phyloP scores from a whole-genome alignment of 495 filamentous ascomycete genomes.

The Penicillium samsonianum region DNA sequence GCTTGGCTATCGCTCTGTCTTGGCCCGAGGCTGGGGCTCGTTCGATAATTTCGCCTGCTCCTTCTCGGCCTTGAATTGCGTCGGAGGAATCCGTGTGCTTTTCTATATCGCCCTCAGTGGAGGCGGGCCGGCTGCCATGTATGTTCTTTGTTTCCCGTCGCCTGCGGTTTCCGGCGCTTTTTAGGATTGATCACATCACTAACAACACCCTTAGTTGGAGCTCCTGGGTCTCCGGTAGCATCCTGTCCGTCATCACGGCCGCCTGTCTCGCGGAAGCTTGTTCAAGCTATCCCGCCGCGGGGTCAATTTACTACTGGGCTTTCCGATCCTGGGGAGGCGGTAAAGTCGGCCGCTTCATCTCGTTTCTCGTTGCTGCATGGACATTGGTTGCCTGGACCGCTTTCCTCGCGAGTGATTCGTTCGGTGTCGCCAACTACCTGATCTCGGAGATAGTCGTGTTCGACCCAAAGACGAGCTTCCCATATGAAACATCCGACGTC shows the following conservation, averaged over 20 bases:
- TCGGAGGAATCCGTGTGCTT: constrained; percentile 37
- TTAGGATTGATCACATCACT: constrained; percentile 3
- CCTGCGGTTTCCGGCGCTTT: neutral
- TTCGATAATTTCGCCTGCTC: constrained; percentile 42
- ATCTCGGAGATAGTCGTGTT: constrained; percentile 36
- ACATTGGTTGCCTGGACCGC: constrained; percentile 41
- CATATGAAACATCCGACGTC: constrained; percentile 31
- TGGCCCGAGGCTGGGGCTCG: constrained; percentile 33
- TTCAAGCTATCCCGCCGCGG: constrained; percentile 36
- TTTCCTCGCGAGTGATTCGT: constrained; percentile 39
- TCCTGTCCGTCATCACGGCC: constrained; percentile 38
- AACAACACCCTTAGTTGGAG: constrained; percentile 25
- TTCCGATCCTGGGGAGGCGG: constrained; percentile 38
- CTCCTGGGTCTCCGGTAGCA: constrained; percentile 40
- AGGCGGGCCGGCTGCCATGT: constrained; percentile 38
- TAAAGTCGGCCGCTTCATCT: constrained; percentile 33
- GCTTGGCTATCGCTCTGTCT: constrained; percentile 36
- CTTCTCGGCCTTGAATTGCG: constrained; percentile 36
- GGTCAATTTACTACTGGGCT: constrained; percentile 44
- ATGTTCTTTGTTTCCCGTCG: constrained; percentile 6
- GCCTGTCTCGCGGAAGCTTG: constrained; percentile 40
- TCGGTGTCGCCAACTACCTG: constrained; percentile 39
- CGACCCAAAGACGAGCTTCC: constrained; percentile 36
- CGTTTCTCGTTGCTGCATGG: constrained; percentile 39
- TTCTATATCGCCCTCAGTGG: constrained; percentile 39